Evolutionary conservation across 306 rosid species (phyloP), one percentile per base, ranked within the genome.

Genomic region (Trifolium subterraneum): DNA sequence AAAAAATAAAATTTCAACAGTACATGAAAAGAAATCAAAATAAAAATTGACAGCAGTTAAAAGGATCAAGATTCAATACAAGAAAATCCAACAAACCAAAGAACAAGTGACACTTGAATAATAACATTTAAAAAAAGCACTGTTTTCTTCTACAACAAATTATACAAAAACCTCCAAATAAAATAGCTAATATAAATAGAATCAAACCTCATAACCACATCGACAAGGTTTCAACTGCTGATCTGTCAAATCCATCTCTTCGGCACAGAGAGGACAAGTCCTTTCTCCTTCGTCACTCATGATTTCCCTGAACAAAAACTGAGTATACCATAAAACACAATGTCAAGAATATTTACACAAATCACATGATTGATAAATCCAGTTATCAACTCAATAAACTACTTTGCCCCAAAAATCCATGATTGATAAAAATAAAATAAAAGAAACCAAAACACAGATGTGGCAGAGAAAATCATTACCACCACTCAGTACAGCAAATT

Each of bases 211-310:
- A 42, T 95, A 95, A 68, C 99, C 99, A 70, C 99, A 95, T 80
- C 78, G 89, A 89, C 99, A 95, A 15, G 99, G 98, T 72, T 95
- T 95, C 92, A 95, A 73, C 55, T 95, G 99, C 86, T 95, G 98
- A 86, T 95, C 99, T 14, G 99, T 95, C 86, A 90, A 88, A 88
- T 92, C 99, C 99, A 95, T 95, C 82, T 95, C 99, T 81, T 95
- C 98, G 0, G 98, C 97, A 29, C 99, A 95, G 71, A 95, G 99
- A 76, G 98, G 99, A 56, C 99, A 95, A 70, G 97, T 87, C 86
- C 85, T 95, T 78, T 95, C 99, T 78, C 93, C 97, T 84, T 84
- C 90, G 20, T 92, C 99, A 72, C 97, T 90, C 99, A 95, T 95
- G 93, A 80, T 95, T 86, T 80, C 84, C 86, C 78, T 79, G 22